phyloP scores from a whole-genome alignment of 805 yeast species.

The Nakazawaea ernobii region DNA sequence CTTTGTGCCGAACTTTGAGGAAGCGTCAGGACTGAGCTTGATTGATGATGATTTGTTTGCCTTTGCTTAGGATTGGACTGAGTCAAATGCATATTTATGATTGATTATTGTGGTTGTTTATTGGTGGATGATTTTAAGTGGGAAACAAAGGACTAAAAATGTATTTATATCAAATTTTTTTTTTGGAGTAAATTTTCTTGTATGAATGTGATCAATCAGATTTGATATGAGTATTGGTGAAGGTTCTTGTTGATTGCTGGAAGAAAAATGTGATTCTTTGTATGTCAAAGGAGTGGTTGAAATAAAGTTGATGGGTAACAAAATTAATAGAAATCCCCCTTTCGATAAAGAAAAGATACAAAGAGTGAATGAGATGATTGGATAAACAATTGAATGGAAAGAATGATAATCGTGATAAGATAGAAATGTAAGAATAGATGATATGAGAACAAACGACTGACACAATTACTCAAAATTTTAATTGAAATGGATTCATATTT shows the following conservation, averaged over 20 bases:
- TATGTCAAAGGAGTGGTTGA: too few species aligned
- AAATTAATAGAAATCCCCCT: neutral
- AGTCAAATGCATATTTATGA: neutral
- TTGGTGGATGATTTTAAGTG: neutral
- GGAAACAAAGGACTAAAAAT: neutral
- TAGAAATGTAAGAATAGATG: neutral
- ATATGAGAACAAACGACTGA: too few species aligned
- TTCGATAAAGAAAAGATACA: neutral
- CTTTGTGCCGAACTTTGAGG: neutral
- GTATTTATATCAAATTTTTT: too few species aligned
- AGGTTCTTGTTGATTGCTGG: too few species aligned
- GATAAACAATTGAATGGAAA: too few species aligned
- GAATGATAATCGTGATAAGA: too few species aligned
- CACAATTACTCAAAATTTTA: too few species aligned
- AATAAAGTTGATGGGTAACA: neutral
- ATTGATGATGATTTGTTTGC: neutral
- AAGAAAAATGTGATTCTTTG: too few species aligned
- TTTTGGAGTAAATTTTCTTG: too few species aligned
- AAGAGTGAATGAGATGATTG: neutral
- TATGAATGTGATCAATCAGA: too few species aligned
- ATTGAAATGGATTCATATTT: neutral
- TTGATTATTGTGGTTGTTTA: neutral
- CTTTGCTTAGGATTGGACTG: neutral
- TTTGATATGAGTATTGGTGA: too few species aligned
- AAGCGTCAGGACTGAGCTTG: constrained; percentile 5